phyloP scores from a whole-genome alignment of 306 rosid genomes.

The Parietaria judaica region DNA sequence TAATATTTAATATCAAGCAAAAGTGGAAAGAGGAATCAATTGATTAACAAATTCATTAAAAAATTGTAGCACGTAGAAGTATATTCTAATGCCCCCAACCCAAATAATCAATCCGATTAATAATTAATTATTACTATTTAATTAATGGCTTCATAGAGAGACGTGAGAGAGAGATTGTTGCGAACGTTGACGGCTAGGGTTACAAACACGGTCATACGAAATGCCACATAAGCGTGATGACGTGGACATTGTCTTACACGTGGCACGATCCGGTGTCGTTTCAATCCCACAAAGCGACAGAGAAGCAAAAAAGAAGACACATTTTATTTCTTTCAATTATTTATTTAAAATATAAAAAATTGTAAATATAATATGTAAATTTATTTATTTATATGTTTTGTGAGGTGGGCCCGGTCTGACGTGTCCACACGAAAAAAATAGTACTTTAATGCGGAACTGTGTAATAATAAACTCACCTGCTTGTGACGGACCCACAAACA shows the following conservation, averaged over 20 bases:
- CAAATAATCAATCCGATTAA: neutral
- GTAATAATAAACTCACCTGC: constrained; percentile 17
- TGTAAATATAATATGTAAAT: too few relatives aligned
- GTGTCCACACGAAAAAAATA: constrained; percentile 31
- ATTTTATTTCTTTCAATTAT: neutral
- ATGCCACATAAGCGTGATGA: constrained; percentile 34
- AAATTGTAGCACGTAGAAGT: constrained; percentile 6
- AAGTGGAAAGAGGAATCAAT: neutral
- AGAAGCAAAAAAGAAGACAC: constrained; percentile 14
- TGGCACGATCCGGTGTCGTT: constrained; percentile 22
- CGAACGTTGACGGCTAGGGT: constrained; percentile 31
- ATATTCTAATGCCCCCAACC: constrained; percentile 12
- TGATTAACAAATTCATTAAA: neutral
- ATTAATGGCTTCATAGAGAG: constrained; percentile 1
- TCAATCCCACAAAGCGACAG: constrained; percentile 39
- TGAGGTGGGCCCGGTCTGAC: constrained; percentile 22
- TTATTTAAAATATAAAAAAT: neutral
- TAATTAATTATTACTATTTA: neutral
- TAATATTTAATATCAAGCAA: neutral
- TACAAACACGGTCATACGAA: constrained; percentile 14
- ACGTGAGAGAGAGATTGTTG: neutral
- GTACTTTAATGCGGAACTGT: constrained; percentile 3
- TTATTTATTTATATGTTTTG: neutral
- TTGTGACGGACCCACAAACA: constrained; percentile 11
- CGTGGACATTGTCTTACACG: constrained; percentile 25